Percentiles rank a stretch among this genome's conserved stretches.
Evolutionary conservation across 202 grass and related monocot species (phyloP).

Genomic region (Zizania palustris): DNA sequence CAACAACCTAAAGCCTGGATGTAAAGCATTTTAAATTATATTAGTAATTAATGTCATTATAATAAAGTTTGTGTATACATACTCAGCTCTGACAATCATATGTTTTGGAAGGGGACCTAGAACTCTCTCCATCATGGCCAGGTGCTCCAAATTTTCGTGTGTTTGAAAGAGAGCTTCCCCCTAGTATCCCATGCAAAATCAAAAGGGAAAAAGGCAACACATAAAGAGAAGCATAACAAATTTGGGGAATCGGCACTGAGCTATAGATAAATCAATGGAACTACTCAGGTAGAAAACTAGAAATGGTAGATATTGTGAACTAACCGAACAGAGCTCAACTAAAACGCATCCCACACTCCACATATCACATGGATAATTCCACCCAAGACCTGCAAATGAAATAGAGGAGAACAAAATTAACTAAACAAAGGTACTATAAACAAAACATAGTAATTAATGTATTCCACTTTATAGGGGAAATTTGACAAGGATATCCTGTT

Average conservation of each 20-base stretch:
- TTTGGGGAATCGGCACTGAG: neutral
- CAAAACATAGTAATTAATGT: conserved; percentile 25
- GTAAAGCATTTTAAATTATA: conserved; percentile 2
- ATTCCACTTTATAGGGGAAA: neutral
- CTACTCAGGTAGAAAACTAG: neutral
- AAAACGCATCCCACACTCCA: conserved; percentile 99
- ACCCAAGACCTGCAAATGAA: conserved; percentile 78
- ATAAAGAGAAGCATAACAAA: conserved; percentile 30
- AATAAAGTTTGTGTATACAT: conserved; percentile 40
- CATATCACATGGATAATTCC: conserved; percentile 97
- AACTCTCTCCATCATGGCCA: conserved; percentile 98
- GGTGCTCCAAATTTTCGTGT: conserved; percentile 98
- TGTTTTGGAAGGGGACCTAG: conserved; percentile 90
- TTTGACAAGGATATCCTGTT: conserved; percentile 7
- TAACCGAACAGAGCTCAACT: conserved; percentile 97
- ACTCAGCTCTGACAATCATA: conserved; percentile 92
- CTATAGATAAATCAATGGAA: conserved; percentile 32
- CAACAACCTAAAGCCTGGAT: conserved; percentile 13
- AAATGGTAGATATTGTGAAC: conserved; percentile 35
- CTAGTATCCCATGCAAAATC: conserved; percentile 54
- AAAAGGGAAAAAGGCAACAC: conserved; percentile 29
- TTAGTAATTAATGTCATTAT: conserved; percentile 9
- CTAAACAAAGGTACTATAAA: neutral
- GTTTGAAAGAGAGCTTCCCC: conserved; percentile 96
- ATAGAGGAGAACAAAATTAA: conserved; percentile 32